A percentile compares a stretch with the other conserved stretches of the same genome.
Evolutionary conservation across 106 monocot genomes (phyloP).

Genomic region (Platanthera guangdongensis): DNA sequence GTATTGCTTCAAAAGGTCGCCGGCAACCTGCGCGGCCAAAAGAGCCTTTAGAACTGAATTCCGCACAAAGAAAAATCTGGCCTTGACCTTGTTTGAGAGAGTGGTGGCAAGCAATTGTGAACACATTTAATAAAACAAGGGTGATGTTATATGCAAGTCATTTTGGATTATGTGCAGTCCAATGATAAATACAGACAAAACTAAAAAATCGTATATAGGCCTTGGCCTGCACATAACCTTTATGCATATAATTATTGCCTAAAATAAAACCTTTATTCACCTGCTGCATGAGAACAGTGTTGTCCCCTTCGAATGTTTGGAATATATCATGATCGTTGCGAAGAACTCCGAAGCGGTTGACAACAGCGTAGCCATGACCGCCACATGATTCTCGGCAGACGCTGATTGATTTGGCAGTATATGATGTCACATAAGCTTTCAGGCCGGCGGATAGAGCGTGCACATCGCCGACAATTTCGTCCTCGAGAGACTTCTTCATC

Average conservation of each 20-base stretch:
- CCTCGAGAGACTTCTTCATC: constrained; percentile 73
- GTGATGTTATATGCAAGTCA: too few relatives aligned
- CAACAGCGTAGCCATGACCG: constrained; percentile 98
- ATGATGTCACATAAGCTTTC: constrained; percentile 87
- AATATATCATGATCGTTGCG: constrained; percentile 97
- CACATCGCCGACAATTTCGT: constrained; percentile 65
- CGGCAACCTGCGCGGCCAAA: constrained; percentile 59
- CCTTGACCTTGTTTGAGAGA: too few relatives aligned
- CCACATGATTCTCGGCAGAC: constrained; percentile 87
- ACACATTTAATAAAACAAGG: too few relatives aligned
- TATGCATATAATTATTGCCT: too few relatives aligned
- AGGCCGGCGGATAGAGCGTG: constrained; percentile 84
- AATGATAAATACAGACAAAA: too few relatives aligned
- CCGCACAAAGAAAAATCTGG: not conserved
- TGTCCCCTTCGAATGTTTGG: constrained; percentile 98
- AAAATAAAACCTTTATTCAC: constrained; percentile 22
- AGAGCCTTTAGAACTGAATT: not conserved
- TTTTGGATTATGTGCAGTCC: too few relatives aligned
- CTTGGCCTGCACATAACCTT: too few relatives aligned
- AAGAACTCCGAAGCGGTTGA: constrained; percentile 73
- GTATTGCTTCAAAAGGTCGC: constrained; percentile 85
- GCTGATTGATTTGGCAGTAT: constrained; percentile 82
- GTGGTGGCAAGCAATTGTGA: too few relatives aligned
- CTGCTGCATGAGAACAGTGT: constrained; percentile 98
- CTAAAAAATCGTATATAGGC: too few relatives aligned